Base-by-base conservation (phyloP, 192 early-diverging fungal genomes). In the Coemansia sp. region DNA sequence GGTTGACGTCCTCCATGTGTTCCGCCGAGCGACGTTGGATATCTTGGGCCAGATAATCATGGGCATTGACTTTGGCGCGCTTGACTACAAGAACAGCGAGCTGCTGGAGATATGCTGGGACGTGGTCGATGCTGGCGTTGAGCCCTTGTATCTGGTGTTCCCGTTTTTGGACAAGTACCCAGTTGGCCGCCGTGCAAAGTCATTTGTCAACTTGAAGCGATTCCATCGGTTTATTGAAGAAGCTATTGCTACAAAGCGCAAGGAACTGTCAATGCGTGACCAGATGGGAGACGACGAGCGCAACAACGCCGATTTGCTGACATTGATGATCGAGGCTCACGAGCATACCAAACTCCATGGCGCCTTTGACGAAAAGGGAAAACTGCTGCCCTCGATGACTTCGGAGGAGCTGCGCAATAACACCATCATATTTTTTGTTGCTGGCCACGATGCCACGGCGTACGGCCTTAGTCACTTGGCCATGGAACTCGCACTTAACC, bases 301-400 rank as follows among this genome's bases (percentile, higher is more conserved):
- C 47, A 69, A 69, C 59, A 77, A 55, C 40, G 78, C 70, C 13
- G 84, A 84, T 43, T 50, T 88, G 70, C 71, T 88, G 35, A 82
- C 86, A 13, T 72, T 88, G 62, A 78, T 88, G 85, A 72, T 88
- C 10, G 85, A 88, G 67, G 83, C 85, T 5, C 74, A 82, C 65
- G 77, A 78, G 38, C 64, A 77, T 40, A 75, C 78, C 37, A 79
- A 75, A 46, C 33, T 65, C 61, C 75, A 77, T 39, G 75, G 72
- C 55, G 72, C 80, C 8, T 73, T 68, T 70, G 83, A 78, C 57
- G 75, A 84, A 44, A 67, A 71, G 28, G 76, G 77, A 52, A 78
- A 80, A 64, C 72, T 68, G 38, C 64, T 75, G 50, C 70, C 78
- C 23, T 73, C 80, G 19, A 77, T 82, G 80, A 77, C 75, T 3